These are phyloP conservation scores for Cercospora citrullina DNA, from an alignment of 2,329 filamentous ascomycete species.

Conservation along the genomic window DNA sequence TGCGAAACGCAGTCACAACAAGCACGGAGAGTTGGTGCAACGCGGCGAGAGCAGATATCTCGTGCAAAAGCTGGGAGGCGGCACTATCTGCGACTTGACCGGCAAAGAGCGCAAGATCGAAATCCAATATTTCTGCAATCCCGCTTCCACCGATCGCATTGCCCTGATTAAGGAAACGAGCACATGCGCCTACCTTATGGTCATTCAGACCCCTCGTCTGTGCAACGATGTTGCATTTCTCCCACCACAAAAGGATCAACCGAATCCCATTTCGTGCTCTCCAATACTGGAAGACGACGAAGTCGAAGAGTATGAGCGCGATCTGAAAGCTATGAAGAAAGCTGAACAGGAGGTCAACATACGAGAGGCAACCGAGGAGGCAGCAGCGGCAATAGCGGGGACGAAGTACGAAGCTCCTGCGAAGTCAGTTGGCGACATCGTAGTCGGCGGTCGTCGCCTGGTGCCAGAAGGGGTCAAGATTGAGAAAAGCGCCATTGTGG, in stretches of 20 bases:
- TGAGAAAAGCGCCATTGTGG: conserved; percentile 53
- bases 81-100: conserved; percentile 84
- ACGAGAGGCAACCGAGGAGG: conserved; percentile 30
- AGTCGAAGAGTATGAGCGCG: conserved; percentile 37
- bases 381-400: conserved; percentile 36
- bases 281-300: conserved; percentile 65
- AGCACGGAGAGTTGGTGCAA: conserved; percentile 59
- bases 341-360: conserved; percentile 27
- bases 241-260: conserved; percentile 73
- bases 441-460: conserved; percentile 58
- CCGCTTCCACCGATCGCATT: conserved; percentile 72
- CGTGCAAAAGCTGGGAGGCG: conserved; percentile 75
- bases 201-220: conserved; percentile 83
- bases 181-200: conserved; percentile 90
- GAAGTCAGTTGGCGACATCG: conserved; percentile 56
- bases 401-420: conserved; percentile 11
- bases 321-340: conserved; percentile 27
- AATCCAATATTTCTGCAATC: conserved; percentile 78
- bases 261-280: conserved; percentile 74
- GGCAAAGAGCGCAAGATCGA: conserved; percentile 79
- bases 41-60: conserved; percentile 84
- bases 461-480: conserved; percentile 58
- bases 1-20: conserved; percentile 41
- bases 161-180: conserved; percentile 91
- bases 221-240: conserved; percentile 85